Evolutionary conservation across 75 land plant genomes (phyloP), one percentile per base, ranked within the genome.

Genomic region (Adiantum capillusveneris): DNA sequence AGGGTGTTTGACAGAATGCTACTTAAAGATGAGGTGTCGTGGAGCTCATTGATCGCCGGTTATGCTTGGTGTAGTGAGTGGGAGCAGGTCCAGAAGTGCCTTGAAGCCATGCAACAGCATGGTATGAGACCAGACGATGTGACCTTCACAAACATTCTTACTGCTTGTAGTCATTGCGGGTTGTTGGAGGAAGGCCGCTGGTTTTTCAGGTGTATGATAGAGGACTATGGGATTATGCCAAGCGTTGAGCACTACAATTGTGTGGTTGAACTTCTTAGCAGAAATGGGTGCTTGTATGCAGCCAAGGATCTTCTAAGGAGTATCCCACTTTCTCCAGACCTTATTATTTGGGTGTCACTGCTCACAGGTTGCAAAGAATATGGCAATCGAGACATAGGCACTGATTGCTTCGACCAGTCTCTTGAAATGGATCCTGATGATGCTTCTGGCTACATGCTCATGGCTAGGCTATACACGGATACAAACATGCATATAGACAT

Each of bases 231-330:
- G 6, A 69, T 79, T 26, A 42, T 20, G 20, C 77, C 72, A 7
- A 79, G 67, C 52, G 67, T 77, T 12, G 81, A 77, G 64, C 90
- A 86, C 31, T 86, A 81, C 55, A 80, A 77, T 17, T 82, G 83
- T 67, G 74, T 86, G 85, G 80, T 76, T 20, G 90, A 86, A 58
- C 75, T 82, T 56, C 74, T 82, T 14, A 75, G 85, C n/a, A 69
- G 90, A 16, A 79, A 75, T 16, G 90, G 90, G 12, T 48, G 73
- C 60, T 63, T 82, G 22, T 21, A 59, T 6, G 83, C 80, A 57
- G 83, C 81, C 74, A 72, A 81, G 18, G 68, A 48, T 0, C 46
- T n/a, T 36, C 76, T 86, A 80, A 86, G 22, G 14, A 46, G 50
- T 21, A 46, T 46, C 22, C 50, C 50, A 21, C 18, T 46, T 46